Evolutionary conservation across 2,329 filamentous ascomycete genomes (phyloP).

Genomic region (Pseudogymnoascus pannorum): DNA sequence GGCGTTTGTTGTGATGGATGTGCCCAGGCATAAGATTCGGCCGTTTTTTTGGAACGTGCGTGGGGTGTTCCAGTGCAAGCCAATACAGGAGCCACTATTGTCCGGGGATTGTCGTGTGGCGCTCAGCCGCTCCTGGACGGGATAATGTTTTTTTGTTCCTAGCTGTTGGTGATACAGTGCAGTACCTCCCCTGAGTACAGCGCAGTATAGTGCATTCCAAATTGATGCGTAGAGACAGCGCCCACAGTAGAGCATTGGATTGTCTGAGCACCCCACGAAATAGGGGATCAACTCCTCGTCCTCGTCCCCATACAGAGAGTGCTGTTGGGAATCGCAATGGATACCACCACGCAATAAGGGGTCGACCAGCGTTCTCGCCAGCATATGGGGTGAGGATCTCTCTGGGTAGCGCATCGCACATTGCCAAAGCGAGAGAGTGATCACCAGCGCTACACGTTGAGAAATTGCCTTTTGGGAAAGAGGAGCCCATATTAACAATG

Average conservation of each 20-base stretch:
- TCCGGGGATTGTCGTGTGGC: neutral
- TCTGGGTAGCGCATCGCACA: neutral
- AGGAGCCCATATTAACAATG: neutral
- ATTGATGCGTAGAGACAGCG: neutral
- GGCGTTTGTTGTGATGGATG: neutral
- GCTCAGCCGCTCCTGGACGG: neutral
- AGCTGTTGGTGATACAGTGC: neutral
- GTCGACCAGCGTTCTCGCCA: neutral
- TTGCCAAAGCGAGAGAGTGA: neutral
- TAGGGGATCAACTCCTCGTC: neutral
- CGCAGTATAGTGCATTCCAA: neutral
- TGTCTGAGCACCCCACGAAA: neutral
- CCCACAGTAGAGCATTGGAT: neutral
- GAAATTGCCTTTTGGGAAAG: slow-evolving; percentile 2
- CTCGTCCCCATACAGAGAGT: neutral
- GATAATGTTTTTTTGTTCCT: neutral
- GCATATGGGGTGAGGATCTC: neutral
- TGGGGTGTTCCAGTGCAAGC: neutral
- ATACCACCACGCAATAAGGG: neutral
- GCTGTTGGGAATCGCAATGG: neutral
- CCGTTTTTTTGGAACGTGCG: neutral
- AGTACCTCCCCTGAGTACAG: neutral
- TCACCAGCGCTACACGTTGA: neutral
- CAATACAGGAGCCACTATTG: neutral
- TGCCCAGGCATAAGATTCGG: neutral